These are phyloP conservation scores for Blastobotrys robertii DNA, from an alignment of 805 yeast genomes.

Conservation along the genomic window DNA sequence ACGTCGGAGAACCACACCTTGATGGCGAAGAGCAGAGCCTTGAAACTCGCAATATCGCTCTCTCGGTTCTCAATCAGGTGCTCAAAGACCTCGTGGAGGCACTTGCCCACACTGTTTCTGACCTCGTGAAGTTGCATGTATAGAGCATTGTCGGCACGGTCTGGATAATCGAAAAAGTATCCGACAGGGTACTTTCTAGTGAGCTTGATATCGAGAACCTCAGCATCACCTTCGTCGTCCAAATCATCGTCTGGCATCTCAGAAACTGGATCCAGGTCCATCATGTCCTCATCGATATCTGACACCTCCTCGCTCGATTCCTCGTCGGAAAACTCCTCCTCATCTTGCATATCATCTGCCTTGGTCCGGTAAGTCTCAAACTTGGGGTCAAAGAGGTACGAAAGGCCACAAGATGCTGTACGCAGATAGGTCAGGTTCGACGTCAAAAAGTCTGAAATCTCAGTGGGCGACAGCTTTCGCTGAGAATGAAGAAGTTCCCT, in stretches of 20 bases:
- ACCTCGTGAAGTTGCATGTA: slow-evolving; percentile 49
- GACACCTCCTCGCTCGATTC: slow-evolving; percentile 11
- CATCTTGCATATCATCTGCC: slow-evolving; percentile 18
- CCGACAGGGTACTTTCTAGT: slow-evolving; percentile 53
- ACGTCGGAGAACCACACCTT: slow-evolving; percentile 75
- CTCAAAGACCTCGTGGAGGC: slow-evolving; percentile 48
- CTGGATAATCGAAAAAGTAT: slow-evolving; percentile 52
- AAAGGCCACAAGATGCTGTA: slow-evolving; percentile 56
- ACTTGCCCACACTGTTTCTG: slow-evolving; percentile 50
- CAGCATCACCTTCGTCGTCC: slow-evolving; percentile 35
- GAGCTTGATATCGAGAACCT: slow-evolving; percentile 33
- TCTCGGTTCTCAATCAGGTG: slow-evolving; percentile 41
- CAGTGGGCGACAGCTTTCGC: slow-evolving; percentile 24
- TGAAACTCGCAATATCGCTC: slow-evolving; percentile 56
- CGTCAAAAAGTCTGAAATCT: slow-evolving; percentile 43
- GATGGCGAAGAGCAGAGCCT: slow-evolving; percentile 50
- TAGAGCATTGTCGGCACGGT: slow-evolving; percentile 33
- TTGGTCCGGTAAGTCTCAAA: neutral
- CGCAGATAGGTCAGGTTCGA: slow-evolving; percentile 48
- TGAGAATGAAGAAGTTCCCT: slow-evolving; percentile 19
- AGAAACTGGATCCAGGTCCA: slow-evolving; percentile 6
- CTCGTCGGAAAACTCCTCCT: slow-evolving; percentile 24
- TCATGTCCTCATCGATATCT: slow-evolving; percentile 15
- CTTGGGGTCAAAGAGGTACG: slow-evolving; percentile 66
- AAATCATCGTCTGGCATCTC: slow-evolving; percentile 13